phyloP scores from a whole-genome alignment of 2,329 filamentous ascomycete species.

The Ceratocystis papillata region DNA sequence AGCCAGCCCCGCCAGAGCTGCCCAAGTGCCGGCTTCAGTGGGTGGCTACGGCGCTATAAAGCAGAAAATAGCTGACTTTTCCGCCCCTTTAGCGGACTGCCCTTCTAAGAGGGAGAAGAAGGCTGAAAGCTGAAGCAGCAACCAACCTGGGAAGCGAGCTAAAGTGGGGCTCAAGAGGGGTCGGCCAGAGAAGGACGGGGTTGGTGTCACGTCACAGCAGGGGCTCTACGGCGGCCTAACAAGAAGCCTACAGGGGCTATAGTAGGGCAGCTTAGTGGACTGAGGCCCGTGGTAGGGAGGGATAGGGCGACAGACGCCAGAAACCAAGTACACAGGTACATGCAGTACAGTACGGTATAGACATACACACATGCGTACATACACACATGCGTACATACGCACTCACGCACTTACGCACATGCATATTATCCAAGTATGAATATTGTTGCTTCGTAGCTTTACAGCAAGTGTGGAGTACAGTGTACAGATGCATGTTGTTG shows the following conservation, averaged over 20 bases:
- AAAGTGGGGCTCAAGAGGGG: constrained; percentile 7
- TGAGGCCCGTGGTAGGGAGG: too few relatives aligned
- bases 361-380: too few relatives aligned
- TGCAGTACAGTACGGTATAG: not conserved
- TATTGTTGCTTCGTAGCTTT: too few relatives aligned
- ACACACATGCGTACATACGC: too few relatives aligned
- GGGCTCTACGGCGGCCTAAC: not conserved
- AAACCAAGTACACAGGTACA: not conserved
- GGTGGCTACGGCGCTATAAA: not conserved
- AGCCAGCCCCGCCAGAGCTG: not conserved
- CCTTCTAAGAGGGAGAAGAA: not conserved
- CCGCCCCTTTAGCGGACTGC: not conserved
- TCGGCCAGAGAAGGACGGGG: not conserved
- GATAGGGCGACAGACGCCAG: too few relatives aligned
- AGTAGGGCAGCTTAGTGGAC: not conserved
- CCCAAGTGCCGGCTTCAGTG: not conserved
- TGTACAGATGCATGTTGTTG: too few relatives aligned
- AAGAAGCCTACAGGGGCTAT: not conserved
- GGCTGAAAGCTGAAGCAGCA: constrained; percentile 2
- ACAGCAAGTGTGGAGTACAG: too few relatives aligned
- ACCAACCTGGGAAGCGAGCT: not conserved
- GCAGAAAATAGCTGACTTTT: not conserved
- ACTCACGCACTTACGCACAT: too few relatives aligned
- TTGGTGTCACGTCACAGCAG: constrained; percentile 5
- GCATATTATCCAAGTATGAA: too few relatives aligned